Conservation (phyloP, 2,329 filamentous ascomycete species). For the Ophiostoma australiae region DNA sequence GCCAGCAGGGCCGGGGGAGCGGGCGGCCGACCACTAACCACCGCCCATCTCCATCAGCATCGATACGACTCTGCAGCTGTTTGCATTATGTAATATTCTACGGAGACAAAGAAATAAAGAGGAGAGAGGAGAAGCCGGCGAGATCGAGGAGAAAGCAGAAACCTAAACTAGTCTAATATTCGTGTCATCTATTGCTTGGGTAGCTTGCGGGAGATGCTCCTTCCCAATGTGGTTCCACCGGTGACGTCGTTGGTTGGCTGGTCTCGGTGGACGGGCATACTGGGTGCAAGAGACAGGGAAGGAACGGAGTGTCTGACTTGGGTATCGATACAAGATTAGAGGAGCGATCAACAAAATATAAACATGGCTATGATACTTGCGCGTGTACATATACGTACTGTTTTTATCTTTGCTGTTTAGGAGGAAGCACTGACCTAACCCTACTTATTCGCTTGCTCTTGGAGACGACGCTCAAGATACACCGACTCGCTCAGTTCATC, state of each 20-base stretch:
- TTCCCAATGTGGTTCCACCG: not conserved
- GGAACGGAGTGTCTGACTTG: not conserved
- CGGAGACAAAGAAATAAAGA: not conserved
- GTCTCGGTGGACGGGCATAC: not conserved
- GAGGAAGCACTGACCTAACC: not conserved
- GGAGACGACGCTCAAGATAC: not conserved
- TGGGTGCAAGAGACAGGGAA: not conserved
- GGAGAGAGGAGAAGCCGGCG: not conserved
- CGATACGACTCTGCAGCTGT: not conserved
- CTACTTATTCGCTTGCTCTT: not conserved
- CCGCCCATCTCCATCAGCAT: not conserved
- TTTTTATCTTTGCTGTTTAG: not conserved
- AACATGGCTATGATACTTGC: not conserved
- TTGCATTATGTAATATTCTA: not conserved
- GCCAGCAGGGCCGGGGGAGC: not conserved
- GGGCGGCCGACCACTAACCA: not conserved
- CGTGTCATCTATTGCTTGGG: not conserved
- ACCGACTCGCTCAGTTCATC: not conserved
- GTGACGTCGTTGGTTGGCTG: slow-evolving; percentile 13
- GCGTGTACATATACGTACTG: not conserved
- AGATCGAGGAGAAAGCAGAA: not conserved
- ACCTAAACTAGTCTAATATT: not conserved
- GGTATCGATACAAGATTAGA: not conserved
- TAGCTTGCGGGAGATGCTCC: not conserved
- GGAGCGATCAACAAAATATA: not conserved